Base-by-base conservation (phyloP, 2,329 filamentous ascomycete species). In the Sporothrix euskadiensis region DNA sequence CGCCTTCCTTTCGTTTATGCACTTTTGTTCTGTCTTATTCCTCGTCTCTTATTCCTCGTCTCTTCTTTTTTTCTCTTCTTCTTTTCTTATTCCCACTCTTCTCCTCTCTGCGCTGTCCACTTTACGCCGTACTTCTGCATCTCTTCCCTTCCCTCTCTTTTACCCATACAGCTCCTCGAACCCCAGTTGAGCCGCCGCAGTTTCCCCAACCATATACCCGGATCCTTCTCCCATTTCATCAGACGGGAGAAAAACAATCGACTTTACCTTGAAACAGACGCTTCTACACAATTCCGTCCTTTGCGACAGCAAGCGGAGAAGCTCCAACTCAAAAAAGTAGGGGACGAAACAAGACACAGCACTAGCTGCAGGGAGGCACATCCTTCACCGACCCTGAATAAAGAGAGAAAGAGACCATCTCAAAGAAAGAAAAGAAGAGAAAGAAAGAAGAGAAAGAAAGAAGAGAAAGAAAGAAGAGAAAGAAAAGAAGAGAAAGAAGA, bases 201-300 rank as follows among this genome's bases (percentile, higher is more conserved):
- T 71, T 71, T 71, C 69, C 54, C 68, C 68, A 70, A 35, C 68
- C 52, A 47, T 61, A 47, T 4, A 61, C 69, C 68, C 69, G 54
- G 69, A 47, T 49, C 69, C 69, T 61, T 71, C 69, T 56, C 16
- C 30, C 66, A 35, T 35, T 35, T 35, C 56, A 59, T 12, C 26
- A 59, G 22, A 44, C 22, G 35, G 44, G 14, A 65, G 35, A 41
- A 19, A 35, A 63, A 41, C 59, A 41, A 41, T 39, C 32, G 35
- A 32, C 4, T 49, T 49, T 14, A 49, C 14, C 26, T 32, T 35
- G 1, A 9, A 71, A 71, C 65, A 68, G 26, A 52, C 65, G 44
- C 44, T 10, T 10, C 49, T n/a, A 1, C 26, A 26, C 26, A 26
- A 26, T 41, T 65, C 10, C 49, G 19, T 22, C 52, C 26, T 12